Evolutionary conservation across 352 stramenopile species (phyloP).

Genomic region (Phytopythium sindhum): DNA sequence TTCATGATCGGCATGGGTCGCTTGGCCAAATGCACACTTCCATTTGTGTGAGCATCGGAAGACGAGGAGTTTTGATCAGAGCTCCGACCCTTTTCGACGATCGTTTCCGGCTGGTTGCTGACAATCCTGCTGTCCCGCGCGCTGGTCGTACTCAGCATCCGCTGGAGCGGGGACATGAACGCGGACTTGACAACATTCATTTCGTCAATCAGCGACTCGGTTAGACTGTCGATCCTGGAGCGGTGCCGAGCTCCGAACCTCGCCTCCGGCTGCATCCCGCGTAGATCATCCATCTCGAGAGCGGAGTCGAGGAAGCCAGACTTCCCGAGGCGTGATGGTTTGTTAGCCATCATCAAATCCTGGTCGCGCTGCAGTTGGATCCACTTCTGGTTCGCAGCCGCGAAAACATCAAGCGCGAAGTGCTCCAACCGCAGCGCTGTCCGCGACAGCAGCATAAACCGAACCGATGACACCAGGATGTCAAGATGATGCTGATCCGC

Average conservation of each 20-base stretch:
- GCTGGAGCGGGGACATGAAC: constrained; percentile 42
- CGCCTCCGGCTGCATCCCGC: constrained; percentile 17
- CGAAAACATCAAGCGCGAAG: constrained; percentile 46
- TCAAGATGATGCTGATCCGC: constrained; percentile 13
- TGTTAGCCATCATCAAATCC: constrained; percentile 28
- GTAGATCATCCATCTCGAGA: constrained; percentile 21
- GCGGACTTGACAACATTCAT: constrained; percentile 26
- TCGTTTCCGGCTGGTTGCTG: background rate
- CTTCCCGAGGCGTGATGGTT: constrained; percentile 17
- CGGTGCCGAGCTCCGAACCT: constrained; percentile 28
- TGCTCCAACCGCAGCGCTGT: constrained; percentile 55
- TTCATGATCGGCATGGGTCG: constrained; percentile 28
- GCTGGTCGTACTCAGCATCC: constrained; percentile 33
- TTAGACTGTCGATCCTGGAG: constrained; percentile 50
- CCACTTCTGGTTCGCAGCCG: constrained; percentile 37
- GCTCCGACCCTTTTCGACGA: background rate
- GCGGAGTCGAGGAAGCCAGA: constrained; percentile 26
- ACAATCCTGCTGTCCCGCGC: constrained; percentile 19
- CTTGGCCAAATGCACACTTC: constrained; percentile 5
- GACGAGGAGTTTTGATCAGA: background rate
- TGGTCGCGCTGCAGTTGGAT: constrained; percentile 39
- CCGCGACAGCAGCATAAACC: constrained; percentile 46
- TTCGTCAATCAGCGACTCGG: constrained; percentile 47
- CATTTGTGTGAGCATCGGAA: background rate
- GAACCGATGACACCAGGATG: constrained; percentile 36